Conservation (phyloP, 73 alveolate species). For the Stentor coeruleus region DNA sequence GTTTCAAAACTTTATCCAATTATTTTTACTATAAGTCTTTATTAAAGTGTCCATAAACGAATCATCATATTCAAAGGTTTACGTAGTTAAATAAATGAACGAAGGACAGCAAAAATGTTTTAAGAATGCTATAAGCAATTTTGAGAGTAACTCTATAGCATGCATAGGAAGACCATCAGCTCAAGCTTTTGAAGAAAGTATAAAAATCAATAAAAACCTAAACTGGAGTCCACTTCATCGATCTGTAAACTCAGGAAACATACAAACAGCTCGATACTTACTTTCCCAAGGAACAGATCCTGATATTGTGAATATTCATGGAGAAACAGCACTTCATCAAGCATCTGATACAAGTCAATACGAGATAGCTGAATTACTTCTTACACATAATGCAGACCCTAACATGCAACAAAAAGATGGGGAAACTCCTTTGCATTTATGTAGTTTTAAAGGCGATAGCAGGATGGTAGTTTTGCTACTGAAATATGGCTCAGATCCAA, state of each 20-base stretch:
- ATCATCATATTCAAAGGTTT: too few relatives aligned
- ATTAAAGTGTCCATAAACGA: too few relatives aligned
- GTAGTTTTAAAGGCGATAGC: conserved; percentile 60
- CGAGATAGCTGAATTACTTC: conserved; percentile 59
- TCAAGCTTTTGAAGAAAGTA: too few relatives aligned
- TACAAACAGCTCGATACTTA: conserved; percentile 14
- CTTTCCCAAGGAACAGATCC: conserved; percentile 53
- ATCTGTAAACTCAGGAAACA: conserved; percentile 25
- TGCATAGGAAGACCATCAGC: too few relatives aligned
- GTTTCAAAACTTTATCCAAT: too few relatives aligned
- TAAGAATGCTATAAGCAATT: too few relatives aligned
- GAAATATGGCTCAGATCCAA: conserved; percentile 61
- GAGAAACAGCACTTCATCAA: conserved; percentile 69
- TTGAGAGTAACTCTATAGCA: too few relatives aligned
- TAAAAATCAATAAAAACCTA: too few relatives aligned
- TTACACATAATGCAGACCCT: conserved; percentile 57
- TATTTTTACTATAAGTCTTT: too few relatives aligned
- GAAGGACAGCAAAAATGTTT: too few relatives aligned
- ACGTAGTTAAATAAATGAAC: too few relatives aligned
- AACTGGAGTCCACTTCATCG: conserved; percentile 27
- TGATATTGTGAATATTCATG: conserved; percentile 51
- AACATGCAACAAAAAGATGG: conserved; percentile 71
- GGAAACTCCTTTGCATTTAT: conserved; percentile 62
- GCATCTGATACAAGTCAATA: conserved; percentile 69
- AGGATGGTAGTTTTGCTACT: conserved; percentile 51